Base-by-base conservation (phyloP, 225 moss, liverwort and hornwort genomes). In the Takakia lepidozioides region DNA sequence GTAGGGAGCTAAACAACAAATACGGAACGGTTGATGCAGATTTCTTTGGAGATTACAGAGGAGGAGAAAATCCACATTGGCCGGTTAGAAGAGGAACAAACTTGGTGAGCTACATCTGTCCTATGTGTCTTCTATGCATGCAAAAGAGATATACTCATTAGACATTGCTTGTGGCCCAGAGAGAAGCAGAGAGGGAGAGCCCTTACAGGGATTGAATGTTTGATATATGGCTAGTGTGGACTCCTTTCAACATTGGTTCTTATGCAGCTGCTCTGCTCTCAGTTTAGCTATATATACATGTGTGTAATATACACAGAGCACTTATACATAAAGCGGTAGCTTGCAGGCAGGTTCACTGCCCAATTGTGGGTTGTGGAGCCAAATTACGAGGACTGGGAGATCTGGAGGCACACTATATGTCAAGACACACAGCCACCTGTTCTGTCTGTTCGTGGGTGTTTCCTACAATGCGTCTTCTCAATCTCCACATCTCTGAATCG, bases 391-490 rank as follows among this genome's bases (percentile, higher is more conserved):
- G 73, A 38, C 57, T 83, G 6, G 68, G 76, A 71, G 81, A 76
- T 25, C 34, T 87, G 34, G 87, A 87, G 39, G 65, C 83, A 3
- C 87, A 87, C 41, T 80, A 83, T 67, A 49, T 73, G 53, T 63
- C 73, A 29, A 72, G 83, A 14, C 87, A 87, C 68, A 80, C 76
- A 16, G 79, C 83, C 43, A 80, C 76, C 15, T 87, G 87, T 38
- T 87, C 87, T 48, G 76, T 83, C 0, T 87, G 87, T 63, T 30
- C 63, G 1, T 62, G 70, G 3, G 68, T 87, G 22, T 87, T 75
- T 40, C 87, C 87, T 3, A 87, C 87, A 30, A 83, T 73, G 2
- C 80, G 87, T 18, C 83, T 87, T n/a, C 70, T 87, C 48, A 83
- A 83, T 51, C 71, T 83, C 11, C 87, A 87, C 61, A 73, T 87